Conservation (phyloP, 306 rosid species). For the Lotus japonicus region DNA sequence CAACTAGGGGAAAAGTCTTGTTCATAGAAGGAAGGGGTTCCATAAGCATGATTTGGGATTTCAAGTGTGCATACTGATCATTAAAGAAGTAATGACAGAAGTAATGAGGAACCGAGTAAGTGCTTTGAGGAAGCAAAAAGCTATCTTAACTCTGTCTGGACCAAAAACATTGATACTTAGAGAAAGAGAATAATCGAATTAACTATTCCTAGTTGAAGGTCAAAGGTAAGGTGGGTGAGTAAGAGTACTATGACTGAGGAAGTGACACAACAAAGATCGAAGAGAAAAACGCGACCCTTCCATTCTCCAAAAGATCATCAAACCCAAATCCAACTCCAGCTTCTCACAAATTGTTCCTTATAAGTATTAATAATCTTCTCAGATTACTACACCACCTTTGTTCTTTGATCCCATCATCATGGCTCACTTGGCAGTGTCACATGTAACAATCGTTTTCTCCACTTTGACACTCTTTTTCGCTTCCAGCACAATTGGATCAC, state of each 20-base stretch:
- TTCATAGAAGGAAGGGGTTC: too few relatives aligned
- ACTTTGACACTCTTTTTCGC: neutral
- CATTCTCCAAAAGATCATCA: conserved; percentile 28
- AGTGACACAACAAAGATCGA: conserved; percentile 10
- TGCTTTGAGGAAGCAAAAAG: too few relatives aligned
- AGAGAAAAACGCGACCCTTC: conserved; percentile 26
- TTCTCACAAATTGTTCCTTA: neutral
- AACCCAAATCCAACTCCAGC: too few relatives aligned
- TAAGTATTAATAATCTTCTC: neutral
- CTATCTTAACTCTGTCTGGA: too few relatives aligned
- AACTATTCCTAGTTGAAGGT: neutral
- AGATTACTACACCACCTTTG: neutral
- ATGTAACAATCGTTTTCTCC: conserved; percentile 22
- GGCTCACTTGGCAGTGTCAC: conserved; percentile 35
- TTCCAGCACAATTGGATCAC: neutral
- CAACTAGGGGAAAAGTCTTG: too few relatives aligned
- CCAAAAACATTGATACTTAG: too few relatives aligned
- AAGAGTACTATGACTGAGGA: too few relatives aligned
- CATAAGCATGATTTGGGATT: too few relatives aligned
- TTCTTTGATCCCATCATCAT: conserved; percentile 22
- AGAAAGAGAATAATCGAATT: too few relatives aligned
- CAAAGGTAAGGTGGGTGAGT: neutral
- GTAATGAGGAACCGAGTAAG: too few relatives aligned
- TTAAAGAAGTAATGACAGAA: too few relatives aligned
- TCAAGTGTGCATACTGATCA: too few relatives aligned